Conservation (phyloP, 2,329 filamentous ascomycete species). For the Bimuria novae-zelandiae region DNA sequence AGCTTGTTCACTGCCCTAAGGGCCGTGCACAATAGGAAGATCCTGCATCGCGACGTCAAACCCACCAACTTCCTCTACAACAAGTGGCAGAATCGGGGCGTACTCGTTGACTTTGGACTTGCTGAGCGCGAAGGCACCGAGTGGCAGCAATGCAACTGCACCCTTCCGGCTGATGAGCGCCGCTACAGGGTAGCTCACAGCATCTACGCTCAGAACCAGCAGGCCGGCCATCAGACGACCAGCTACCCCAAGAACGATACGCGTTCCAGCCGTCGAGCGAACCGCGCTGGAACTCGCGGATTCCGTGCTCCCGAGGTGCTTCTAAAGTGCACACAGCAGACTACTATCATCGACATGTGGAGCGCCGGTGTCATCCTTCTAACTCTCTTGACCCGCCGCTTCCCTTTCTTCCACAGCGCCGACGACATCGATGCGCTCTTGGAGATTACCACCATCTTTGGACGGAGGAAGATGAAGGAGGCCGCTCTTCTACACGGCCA, state of each 20-base stretch:
- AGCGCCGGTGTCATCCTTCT: conserved; percentile 94
- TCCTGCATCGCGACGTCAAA: conserved; percentile 95
- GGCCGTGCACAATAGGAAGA: conserved; percentile 80
- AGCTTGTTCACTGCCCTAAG: conserved; percentile 84
- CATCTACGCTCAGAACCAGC: conserved; percentile 62
- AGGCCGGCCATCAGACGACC: conserved; percentile 45
- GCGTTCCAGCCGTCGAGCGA: conserved; percentile 84
- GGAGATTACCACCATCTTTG: conserved; percentile 95
- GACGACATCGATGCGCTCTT: conserved; percentile 98
- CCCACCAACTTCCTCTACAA: conserved; percentile 98
- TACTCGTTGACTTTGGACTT: conserved; percentile 98
- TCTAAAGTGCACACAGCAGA: conserved; percentile 95
- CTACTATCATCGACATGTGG: conserved; percentile 92
- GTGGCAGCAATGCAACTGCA: conserved; percentile 80
- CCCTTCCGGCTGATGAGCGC: conserved; percentile 66
- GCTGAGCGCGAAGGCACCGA: conserved; percentile 77
- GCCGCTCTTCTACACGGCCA: conserved; percentile 85
- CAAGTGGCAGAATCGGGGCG: conserved; percentile 75
- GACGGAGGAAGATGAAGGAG: conserved; percentile 78
- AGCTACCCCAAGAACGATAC: conserved; percentile 91
- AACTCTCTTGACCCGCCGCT: conserved; percentile 89
- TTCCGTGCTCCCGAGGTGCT: conserved; percentile 96
- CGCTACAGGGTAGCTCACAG: conserved; percentile 61
- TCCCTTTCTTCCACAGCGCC: conserved; percentile 98
- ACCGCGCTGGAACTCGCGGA: conserved; percentile 90